A percentile compares a stretch with the other conserved stretches of the same genome.
Conservation (phyloP, 2,329 filamentous ascomycete genomes). For the Nakataea oryzae region DNA sequence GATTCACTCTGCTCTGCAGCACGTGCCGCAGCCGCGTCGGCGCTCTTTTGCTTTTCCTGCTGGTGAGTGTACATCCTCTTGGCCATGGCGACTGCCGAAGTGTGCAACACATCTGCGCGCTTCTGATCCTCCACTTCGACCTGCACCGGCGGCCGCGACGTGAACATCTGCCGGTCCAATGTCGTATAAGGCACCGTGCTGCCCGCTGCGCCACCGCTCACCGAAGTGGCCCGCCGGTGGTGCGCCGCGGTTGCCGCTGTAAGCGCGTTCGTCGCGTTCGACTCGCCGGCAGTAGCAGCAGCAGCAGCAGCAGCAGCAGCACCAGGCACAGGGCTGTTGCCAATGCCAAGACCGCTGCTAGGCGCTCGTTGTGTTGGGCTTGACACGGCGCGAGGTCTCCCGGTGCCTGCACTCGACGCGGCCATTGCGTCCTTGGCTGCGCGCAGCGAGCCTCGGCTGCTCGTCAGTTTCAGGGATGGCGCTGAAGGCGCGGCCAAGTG, state of each 20-base stretch:
- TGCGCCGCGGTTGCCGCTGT: slow-evolving; percentile 64
- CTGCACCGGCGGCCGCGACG: slow-evolving; percentile 60
- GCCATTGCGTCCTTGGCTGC: slow-evolving; percentile 69
- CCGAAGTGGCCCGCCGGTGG: slow-evolving; percentile 27
- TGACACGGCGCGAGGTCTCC: slow-evolving; percentile 54
- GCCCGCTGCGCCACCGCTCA: slow-evolving; percentile 40
- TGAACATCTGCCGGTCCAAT: slow-evolving; percentile 67
- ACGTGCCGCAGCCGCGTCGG: slow-evolving; percentile 36
- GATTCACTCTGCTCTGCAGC: slow-evolving; percentile 17
- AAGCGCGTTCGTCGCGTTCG: slow-evolving; percentile 52
- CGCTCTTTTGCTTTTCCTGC: slow-evolving; percentile 54
- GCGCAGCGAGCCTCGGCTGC: slow-evolving; percentile 51
- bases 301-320: too few species aligned
- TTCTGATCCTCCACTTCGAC: slow-evolving; percentile 65
- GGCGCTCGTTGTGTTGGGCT: slow-evolving; percentile 27
- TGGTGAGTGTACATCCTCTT: slow-evolving; percentile 72
- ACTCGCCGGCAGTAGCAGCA: neutral
- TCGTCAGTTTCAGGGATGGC: slow-evolving; percentile 28
- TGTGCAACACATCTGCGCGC: slow-evolving; percentile 61
- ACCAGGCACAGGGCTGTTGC: neutral
- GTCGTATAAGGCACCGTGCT: slow-evolving; percentile 60
- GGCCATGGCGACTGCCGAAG: slow-evolving; percentile 83
- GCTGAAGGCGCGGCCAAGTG: slow-evolving; percentile 12
- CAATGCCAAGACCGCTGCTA: slow-evolving; percentile 16
- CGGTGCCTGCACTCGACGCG: slow-evolving; percentile 7